Percentiles rank a stretch among this genome's conserved stretches.
Conservation (phyloP, 371 early-diverging fungal genomes). For the Actinomucor elegans region DNA sequence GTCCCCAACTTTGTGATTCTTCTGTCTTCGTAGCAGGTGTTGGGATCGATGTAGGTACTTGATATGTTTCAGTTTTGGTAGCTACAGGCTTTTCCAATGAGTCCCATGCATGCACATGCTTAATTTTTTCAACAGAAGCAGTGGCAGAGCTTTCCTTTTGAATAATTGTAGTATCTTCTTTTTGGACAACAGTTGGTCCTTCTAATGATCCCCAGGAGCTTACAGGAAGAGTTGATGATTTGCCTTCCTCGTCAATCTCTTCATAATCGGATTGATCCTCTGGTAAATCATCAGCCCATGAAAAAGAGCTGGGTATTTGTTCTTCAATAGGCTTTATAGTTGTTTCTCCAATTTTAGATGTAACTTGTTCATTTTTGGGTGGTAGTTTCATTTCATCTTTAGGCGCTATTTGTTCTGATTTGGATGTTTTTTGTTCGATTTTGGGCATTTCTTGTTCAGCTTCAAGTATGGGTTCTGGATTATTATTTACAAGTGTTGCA, state of each 20-base stretch:
- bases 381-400: not conserved
- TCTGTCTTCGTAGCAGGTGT: not conserved
- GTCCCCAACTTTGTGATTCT: not conserved
- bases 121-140: not conserved
- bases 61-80: not conserved
- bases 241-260: no score
- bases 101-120: no score
- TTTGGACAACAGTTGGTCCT: no score
- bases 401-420: no score
- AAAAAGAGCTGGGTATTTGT: no score
- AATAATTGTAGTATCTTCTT: no score
- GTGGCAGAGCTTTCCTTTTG: no score
- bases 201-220: not conserved
- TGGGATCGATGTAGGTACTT: not conserved
- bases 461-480: not conserved
- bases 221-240: not conserved
- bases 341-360: no score
- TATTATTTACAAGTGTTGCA: not conserved
- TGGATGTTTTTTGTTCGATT: not conserved
- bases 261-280: constrained; percentile 2
- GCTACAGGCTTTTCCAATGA: not conserved
- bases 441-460: not conserved
- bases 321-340: no score
- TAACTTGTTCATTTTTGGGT: not conserved
- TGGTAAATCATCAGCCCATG: constrained; percentile 13